Base-by-base conservation (phyloP, 1,284 basidiomycete genomes). In the Moniliophthora roreri region DNA sequence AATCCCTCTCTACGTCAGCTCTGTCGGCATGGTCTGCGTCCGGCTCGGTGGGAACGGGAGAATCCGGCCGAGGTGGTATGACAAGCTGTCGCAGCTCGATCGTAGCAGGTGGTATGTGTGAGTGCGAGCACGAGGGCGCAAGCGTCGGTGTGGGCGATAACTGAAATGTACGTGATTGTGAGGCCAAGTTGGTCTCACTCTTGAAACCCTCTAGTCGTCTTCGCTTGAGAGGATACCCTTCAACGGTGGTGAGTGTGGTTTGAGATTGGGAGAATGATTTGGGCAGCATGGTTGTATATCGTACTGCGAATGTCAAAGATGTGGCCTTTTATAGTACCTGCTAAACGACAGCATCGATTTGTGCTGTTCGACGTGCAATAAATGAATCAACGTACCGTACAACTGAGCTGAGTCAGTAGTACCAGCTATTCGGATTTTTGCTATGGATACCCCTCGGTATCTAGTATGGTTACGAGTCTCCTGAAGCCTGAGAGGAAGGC, bases 151-250 rank as follows among this genome's bases (percentile, higher is more conserved):
- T 24, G 1, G 44, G 24, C 3, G 44, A 10, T 18, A 46, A 32
- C 26, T 23, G 20, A 9, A 16, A 28, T 8, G 44, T 46, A 13
- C 24, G n/a, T 15, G 44, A 46, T 10, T 18, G 16, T 9, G 39
- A 40, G 16, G 42, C 9, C 15, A 32, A 7, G 24, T 15, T 32
- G 6, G 26, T 13, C 16, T 46, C 44, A 2, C 24, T 26, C 11
- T 32, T 46, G 44, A 28, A 46, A 16, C 44, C n/a, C 28, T 46
- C 24, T 10, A 46, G 41, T 32, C 44, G 26, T 32, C 44, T 46
- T 11, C 44, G 44, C 15, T 46, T 46, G 24, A 46, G 24, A 15
- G 44, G 24, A 28, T 46, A 24, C 18, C 44, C 44, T 23, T 46
- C 44, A 7, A 46, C 44, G 13, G 44, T 42, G 41, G 18, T 32